Evolutionary conservation across 176 grass and related monocot species (phyloP), one percentile per base, ranked within the genome.

Genomic region (Oryza longistaminata): DNA sequence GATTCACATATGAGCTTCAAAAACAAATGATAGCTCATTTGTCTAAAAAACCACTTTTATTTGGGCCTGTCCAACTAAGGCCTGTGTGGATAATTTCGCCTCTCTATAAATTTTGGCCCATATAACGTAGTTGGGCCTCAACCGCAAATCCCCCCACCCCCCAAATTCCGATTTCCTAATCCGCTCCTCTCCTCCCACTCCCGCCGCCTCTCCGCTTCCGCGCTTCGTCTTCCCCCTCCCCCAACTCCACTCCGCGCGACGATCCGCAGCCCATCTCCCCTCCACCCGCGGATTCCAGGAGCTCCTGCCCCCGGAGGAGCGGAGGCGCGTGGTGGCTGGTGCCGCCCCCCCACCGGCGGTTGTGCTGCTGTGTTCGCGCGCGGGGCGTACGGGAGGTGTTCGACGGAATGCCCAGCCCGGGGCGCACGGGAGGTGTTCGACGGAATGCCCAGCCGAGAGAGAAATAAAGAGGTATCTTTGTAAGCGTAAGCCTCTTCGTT

Each of bases 351-450:
- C 19, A 10, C 11, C 11, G 11, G 27, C 1, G 22, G 16, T n/a
- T 17, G 68, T 7, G 35, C 21, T 19, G 35, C 21, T 19, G 3
- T 1, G 42, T 35, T n/a, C 15, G 9, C n/a, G 39, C 48, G 16
- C 12, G 11, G 17, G 17, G 24, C 68, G 88, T 73, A 9, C 42
- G 22, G 77, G 50, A 0, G 65, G 2, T 78, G 83, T 45, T 90
- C 83, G 83, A 82, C 55, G 34, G 73, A 86, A 82, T 82, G 78
- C 35, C 43, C 44, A 14, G 1, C 17, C 7, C 12, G 11, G 17
- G 17, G 24, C 68, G 88, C 78, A 9, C 42, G 22, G 77, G 50
- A 0, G 65, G 2, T 78, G 83, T 45, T 90, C 83, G 83, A 82
- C 55, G 34, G 73, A 86, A 82, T 82, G 78, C 35, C 43, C 44